phyloP scores from a whole-genome alignment of 331 rosid genomes.

The Rhamnella rubrinervis region DNA sequence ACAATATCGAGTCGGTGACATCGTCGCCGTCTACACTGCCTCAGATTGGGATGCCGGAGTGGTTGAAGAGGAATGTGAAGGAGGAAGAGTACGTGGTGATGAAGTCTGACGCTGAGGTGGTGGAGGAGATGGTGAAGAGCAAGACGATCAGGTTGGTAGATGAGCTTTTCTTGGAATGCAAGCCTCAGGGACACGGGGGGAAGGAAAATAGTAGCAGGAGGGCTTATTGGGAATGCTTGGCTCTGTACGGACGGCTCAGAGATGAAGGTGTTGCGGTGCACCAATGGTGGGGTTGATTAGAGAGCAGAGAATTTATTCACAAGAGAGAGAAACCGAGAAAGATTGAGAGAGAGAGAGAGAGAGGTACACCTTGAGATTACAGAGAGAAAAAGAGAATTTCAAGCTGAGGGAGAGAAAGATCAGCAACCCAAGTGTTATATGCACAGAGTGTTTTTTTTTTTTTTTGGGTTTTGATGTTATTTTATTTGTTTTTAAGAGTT shows the following conservation, averaged over 20 bases:
- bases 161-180: conserved; percentile 90
- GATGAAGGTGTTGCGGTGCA: conserved; percentile 93
- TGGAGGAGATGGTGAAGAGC: conserved; percentile 65
- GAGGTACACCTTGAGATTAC: not conserved
- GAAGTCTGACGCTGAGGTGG: conserved; percentile 83
- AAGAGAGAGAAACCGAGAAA: not conserved
- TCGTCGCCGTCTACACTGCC: conserved; percentile 26
- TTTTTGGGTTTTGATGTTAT: no score
- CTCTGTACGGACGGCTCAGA: conserved; percentile 65
- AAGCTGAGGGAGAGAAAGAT: no score
- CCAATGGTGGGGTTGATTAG: conserved; percentile 78
- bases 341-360: not conserved
- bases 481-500: no score
- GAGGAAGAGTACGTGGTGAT: conserved; percentile 84
- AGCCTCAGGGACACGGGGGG: conserved; percentile 31
- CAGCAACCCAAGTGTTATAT: no score
- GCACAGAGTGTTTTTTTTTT: no score
- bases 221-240: conserved; percentile 89
- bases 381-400: no score
- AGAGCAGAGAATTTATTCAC: not conserved
- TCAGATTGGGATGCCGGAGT: conserved; percentile 52
- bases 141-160: conserved; percentile 54
- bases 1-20: conserved; percentile 48
- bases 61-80: conserved; percentile 64
- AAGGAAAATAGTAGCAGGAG: conserved; percentile 32